Percentiles rank a stretch among this genome's conserved stretches.
phyloP scores from a whole-genome alignment of 2,329 filamentous ascomycete species.

The Aureobasidium sp. region DNA sequence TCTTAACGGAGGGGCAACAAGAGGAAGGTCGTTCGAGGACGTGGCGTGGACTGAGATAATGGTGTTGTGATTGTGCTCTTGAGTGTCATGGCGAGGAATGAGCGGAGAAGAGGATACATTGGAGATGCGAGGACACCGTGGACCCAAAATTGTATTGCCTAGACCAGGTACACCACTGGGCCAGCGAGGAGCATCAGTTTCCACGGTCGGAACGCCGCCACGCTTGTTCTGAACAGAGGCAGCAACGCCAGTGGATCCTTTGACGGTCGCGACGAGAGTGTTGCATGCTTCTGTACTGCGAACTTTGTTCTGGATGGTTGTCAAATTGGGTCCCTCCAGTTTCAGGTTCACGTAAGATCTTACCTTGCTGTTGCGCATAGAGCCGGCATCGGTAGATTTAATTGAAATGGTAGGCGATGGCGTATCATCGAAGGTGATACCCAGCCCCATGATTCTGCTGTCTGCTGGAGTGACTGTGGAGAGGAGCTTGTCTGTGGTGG shows the following conservation, averaged over 20 bases:
- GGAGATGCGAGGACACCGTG: background rate
- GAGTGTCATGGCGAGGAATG: background rate
- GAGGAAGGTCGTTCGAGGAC: rapidly evolving
- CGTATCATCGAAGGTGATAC: background rate
- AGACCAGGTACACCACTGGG: background rate
- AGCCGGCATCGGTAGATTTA: background rate
- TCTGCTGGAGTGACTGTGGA: background rate
- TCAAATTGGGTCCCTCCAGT: too few species aligned
- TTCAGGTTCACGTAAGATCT: too few species aligned
- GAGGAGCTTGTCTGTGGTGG: background rate
- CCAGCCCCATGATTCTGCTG: background rate
- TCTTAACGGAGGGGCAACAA: too few species aligned
- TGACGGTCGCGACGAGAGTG: too few species aligned
- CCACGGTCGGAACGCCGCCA: too few species aligned
- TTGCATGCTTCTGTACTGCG: too few species aligned
- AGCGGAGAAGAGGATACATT: background rate
- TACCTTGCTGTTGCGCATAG: too few species aligned
- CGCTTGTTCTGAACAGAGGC: too few species aligned
- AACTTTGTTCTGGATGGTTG: too few species aligned
- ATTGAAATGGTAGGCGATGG: background rate
- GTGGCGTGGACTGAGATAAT: too few species aligned
- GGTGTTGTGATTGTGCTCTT: too few species aligned
- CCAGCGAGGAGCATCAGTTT: background rate
- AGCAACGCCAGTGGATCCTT: too few species aligned
- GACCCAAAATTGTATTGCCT: background rate